These are phyloP conservation scores for Calocera viscosa DNA, from an alignment of 768 basidiomycete genomes.

Conservation along the genomic window DNA sequence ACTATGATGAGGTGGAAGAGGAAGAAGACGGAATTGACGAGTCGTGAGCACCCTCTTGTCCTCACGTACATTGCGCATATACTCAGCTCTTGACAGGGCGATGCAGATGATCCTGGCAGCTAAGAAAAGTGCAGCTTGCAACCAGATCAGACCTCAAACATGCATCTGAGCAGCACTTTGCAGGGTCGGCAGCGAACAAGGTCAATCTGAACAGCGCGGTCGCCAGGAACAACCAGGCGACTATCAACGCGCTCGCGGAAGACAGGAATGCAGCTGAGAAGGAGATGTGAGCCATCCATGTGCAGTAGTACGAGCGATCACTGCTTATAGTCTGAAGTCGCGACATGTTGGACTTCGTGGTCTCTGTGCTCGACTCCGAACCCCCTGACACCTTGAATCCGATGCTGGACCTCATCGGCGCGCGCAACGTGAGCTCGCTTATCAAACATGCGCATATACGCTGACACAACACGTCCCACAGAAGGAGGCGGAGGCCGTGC, in stretches of 20 bases:
- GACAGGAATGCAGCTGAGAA: background rate
- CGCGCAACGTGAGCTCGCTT: background rate
- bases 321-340: background rate
- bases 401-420: background rate
- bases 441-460: background rate
- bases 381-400: background rate
- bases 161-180: background rate
- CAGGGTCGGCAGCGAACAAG: background rate
- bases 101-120: background rate
- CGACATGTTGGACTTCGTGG: background rate
- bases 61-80: background rate
- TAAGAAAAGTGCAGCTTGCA: background rate
- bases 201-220: background rate
- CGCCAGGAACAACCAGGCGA: background rate
- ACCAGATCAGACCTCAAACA: too few relatives aligned
- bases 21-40: background rate
- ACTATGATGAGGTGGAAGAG: background rate
- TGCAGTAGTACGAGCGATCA: background rate
- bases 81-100: background rate
- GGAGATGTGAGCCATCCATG: background rate
- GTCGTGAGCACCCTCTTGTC: background rate
- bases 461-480: background rate
- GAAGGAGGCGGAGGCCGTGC: background rate
- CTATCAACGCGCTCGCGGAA: background rate
- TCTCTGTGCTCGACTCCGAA: background rate